Evolutionary conservation across 2,329 filamentous ascomycete species (phyloP), one percentile per base, ranked within the genome.

Genomic region (Chrysoporthe austroafricana): DNA sequence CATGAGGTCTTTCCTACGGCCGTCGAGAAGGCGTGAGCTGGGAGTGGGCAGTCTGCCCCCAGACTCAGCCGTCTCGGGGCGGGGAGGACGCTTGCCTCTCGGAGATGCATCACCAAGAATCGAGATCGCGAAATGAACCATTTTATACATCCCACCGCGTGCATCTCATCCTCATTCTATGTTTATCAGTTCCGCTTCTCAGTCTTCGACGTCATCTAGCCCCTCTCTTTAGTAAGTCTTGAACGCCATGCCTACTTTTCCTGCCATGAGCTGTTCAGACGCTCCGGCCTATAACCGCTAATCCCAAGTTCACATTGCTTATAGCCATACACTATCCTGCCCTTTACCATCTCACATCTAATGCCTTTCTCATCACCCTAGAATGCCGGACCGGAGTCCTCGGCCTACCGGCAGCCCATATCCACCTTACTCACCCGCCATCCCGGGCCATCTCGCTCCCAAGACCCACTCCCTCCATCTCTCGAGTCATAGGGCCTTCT

Each of bases 1-100:
- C 76, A 78, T 13, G 82, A 86, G 26, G 73, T 73, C 8, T 74
- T 76, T 36, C 58, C 58, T n/a, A 39, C 54, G 14, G 42, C 63
- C 39, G 21, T 58, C 8, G 50, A 64, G 63, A 34, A 54, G 50
- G 16, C 32, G 50, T 54, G 14, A 21, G 18, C 9, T 39, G 44
- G 9, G 43, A 34, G 39, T 5, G 32, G 52, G 26, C 52, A 36
- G 6, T 1, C 34, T 18, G 4, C 11, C 3, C 48, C 13, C 48
- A 50, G 9, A 50, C 7, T n/a, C 11, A 50, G n/a, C 48, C 48
- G 48, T 4, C 48, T 26, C 21, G 13, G 21, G n/a, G 21, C 26
- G 26, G 2, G 26, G 26, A 26, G 21, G n/a, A 26, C 13, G 9
- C 21, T 21, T 21, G 48, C 21, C 2, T 32, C 21, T 32, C 2